phyloP scores from a whole-genome alignment of 306 rosid genomes.

The Arachis stenosperma region DNA sequence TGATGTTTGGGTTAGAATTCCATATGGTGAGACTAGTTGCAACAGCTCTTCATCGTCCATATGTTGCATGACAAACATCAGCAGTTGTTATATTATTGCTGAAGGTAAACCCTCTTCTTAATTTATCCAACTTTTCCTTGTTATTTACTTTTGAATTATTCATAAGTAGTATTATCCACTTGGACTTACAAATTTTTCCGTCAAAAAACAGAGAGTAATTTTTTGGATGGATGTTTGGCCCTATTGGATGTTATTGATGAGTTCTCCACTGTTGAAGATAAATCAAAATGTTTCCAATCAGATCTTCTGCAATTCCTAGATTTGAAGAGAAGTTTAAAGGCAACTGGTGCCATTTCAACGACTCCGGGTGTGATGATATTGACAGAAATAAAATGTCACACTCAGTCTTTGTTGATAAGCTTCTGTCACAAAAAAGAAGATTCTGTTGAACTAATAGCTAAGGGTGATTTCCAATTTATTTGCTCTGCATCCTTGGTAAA shows the following conservation, averaged over 20 bases:
- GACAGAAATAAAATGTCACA: slow-evolving; percentile 64
- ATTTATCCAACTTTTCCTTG: slow-evolving; percentile 17
- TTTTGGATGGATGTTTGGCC: slow-evolving; percentile 68
- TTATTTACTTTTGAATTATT: slow-evolving; percentile 24
- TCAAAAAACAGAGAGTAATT: slow-evolving; percentile 54
- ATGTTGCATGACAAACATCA: slow-evolving; percentile 62
- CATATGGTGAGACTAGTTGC: slow-evolving; percentile 47
- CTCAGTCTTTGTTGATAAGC: slow-evolving; percentile 57
- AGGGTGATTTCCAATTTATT: slow-evolving; percentile 57
- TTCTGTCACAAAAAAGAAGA: slow-evolving; percentile 46
- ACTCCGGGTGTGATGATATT: slow-evolving; percentile 34
- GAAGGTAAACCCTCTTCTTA: slow-evolving; percentile 63
- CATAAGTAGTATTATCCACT: slow-evolving; percentile 7
- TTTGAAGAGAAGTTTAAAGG: slow-evolving; percentile 54
- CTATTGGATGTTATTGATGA: slow-evolving; percentile 58
- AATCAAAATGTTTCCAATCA: slow-evolving; percentile 69
- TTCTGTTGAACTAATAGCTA: slow-evolving; percentile 51
- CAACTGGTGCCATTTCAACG: slow-evolving; percentile 41
- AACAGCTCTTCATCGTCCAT: slow-evolving; percentile 44
- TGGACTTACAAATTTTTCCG: slow-evolving; percentile 15
- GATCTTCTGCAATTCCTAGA: slow-evolving; percentile 78
- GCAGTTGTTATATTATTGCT: slow-evolving; percentile 64
- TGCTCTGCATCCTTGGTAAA: slow-evolving; percentile 66
- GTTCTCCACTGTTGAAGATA: slow-evolving; percentile 58
- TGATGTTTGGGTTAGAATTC: slow-evolving; percentile 87